Evolutionary conservation across 2,329 filamentous ascomycete species (phyloP), one percentile per base, ranked within the genome.

Genomic region (Cryphonectria naterciae): DNA sequence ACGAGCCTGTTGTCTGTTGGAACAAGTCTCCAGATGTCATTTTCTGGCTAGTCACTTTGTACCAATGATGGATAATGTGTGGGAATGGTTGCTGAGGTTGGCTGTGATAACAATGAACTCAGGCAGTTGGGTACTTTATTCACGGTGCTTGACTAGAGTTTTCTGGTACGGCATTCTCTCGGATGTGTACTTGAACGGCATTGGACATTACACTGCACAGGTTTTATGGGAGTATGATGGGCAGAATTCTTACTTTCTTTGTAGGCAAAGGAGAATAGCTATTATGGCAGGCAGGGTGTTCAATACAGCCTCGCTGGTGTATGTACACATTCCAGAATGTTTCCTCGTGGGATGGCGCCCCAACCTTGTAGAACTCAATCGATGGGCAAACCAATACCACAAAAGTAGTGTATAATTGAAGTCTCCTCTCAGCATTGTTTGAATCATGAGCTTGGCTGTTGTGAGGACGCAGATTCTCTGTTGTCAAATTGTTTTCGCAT

Each of bases 31-130:
- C 13, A 49, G 54, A 17, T 7, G 54, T 32, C 28, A 56, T 37
- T 39, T n/a, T 15, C 35, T 61, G 58, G 58, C 35, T 39, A 61
- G 32, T 22, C 7, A 39, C 35, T n/a, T 61, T 39, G 35, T 61
- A 39, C 58, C 10, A n/a, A 39, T 61, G 58, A 25, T 61, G 39
- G 58, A 25, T 61, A 61, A 49, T 49, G 46, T 49, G 19, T 49
- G 19, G 46, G 22, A 49, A n/a, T 6, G 46, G 46, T 15, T 39
- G 32, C 8, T 11, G 58, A 17, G 58, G 58, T 22, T 35, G 58
- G 58, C 17, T 28, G 28, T 32, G 54, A 32, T 8, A 58, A 19
- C n/a, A 25, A 25, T 8, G 25, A 56, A 22, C 19, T 25, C 25
- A 8, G 4, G 28, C 13, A 58, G 28, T 4, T 17, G 25, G 15